These are phyloP conservation scores for Populus euphratica DNA, from an alignment of 345 rosid genomes.

Conservation along the genomic window DNA sequence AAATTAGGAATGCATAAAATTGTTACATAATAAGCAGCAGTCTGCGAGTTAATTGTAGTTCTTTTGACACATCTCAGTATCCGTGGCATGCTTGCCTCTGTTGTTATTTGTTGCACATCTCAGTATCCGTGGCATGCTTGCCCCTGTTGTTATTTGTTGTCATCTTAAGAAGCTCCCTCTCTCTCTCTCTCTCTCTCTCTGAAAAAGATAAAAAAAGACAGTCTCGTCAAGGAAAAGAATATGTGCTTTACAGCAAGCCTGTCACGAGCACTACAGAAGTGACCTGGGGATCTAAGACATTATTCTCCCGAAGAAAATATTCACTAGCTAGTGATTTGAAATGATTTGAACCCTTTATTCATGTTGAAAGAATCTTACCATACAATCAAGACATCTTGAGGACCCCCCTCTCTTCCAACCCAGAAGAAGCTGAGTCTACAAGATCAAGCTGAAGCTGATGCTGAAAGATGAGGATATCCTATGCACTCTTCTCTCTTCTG, in stretches of 20 bases:
- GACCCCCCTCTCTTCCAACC: background rate
- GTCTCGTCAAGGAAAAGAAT: slow-evolving; percentile 37
- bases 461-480: slow-evolving; percentile 33
- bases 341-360: slow-evolving; percentile 4
- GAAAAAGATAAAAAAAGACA: background rate
- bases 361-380: background rate
- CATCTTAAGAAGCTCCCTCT: background rate
- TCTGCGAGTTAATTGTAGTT: background rate
- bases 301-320: slow-evolving; percentile 17
- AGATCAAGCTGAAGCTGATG: slow-evolving; percentile 8
- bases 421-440: background rate
- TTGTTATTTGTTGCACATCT: background rate
- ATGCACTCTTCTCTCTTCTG: slow-evolving; percentile 19
- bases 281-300: slow-evolving; percentile 21
- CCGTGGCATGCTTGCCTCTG: slow-evolving; percentile 1
- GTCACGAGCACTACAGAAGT: slow-evolving; percentile 28
- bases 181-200: background rate
- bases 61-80: background rate
- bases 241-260: slow-evolving; percentile 28
- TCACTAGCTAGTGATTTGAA: background rate
- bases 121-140: background rate
- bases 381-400: background rate
- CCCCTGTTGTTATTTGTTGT: background rate
- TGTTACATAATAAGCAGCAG: background rate
- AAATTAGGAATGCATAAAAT: background rate